Evolutionary conservation across 192 early-diverging fungal genomes (phyloP).

Genomic region (Podochytrium sp.): DNA sequence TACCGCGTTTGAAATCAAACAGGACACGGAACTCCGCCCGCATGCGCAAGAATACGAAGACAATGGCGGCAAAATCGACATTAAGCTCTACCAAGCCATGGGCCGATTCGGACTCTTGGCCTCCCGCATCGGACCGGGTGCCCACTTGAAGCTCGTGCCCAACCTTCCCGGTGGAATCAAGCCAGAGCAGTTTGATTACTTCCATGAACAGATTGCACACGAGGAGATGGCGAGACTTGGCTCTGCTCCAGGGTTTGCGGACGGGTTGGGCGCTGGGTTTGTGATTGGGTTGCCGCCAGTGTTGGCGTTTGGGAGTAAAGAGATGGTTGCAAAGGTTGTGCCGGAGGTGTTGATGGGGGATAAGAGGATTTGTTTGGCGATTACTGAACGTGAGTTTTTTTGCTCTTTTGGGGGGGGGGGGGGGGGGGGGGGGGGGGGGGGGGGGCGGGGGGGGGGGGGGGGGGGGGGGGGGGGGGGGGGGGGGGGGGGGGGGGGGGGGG

Average conservation of each 20-base stretch:
- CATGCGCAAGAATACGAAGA: slow-evolving; percentile 22
- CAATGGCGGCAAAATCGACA: slow-evolving; percentile 16
- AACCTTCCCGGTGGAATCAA: slow-evolving; percentile 49
- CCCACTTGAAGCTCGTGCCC: slow-evolving; percentile 46
- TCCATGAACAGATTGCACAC: slow-evolving; percentile 54
- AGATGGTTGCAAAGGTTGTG: slow-evolving; percentile 47
- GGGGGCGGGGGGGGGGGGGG: background rate
- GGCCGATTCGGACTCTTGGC: slow-evolving; percentile 47
- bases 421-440: background rate
- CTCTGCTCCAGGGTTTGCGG: slow-evolving; percentile 34
- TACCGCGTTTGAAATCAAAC: background rate
- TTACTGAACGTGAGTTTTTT: slow-evolving; percentile 43
- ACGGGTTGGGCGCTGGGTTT: slow-evolving; percentile 36
- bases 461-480: background rate
- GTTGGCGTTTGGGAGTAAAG: slow-evolving; percentile 43
- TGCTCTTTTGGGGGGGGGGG: background rate
- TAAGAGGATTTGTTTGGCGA: slow-evolving; percentile 59
- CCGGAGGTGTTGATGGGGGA: slow-evolving; percentile 46
- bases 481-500: background rate
- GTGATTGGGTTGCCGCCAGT: slow-evolving; percentile 51
- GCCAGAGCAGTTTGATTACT: slow-evolving; percentile 61
- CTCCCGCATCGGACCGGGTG: slow-evolving; percentile 48
- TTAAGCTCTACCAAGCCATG: slow-evolving; percentile 44
- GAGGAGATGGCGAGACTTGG: slow-evolving; percentile 44
- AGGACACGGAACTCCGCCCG: background rate